These are phyloP conservation scores for Chiua sp. DNA, from an alignment of 1,284 basidiomycete species.

Conservation along the genomic window DNA sequence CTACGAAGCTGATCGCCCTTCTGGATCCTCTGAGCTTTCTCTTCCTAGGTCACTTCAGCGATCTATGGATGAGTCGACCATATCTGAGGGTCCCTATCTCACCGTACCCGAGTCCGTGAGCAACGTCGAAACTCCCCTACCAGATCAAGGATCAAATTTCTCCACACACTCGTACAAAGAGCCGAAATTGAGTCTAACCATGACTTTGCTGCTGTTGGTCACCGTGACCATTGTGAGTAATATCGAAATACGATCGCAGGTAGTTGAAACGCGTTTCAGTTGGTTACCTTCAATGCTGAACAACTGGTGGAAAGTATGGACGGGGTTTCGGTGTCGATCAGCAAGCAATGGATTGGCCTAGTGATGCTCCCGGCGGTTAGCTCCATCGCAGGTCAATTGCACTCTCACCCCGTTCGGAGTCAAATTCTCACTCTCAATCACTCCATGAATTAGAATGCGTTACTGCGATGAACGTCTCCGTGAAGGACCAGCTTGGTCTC, in stretches of 20 bases:
- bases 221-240: slow-evolving; percentile 67
- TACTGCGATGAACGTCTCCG: slow-evolving; percentile 87
- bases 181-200: slow-evolving; percentile 64
- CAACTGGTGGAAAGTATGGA: slow-evolving; percentile 84
- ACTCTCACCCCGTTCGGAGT: neutral
- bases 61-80: slow-evolving; percentile 23
- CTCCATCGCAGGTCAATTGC: slow-evolving; percentile 71
- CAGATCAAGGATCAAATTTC: slow-evolving; percentile 22
- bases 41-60: slow-evolving; percentile 13
- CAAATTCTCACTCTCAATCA: neutral
- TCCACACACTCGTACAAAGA: slow-evolving; percentile 37
- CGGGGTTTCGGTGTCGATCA: slow-evolving; percentile 59
- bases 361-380: slow-evolving; percentile 90
- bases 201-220: slow-evolving; percentile 62
- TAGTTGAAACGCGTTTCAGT: slow-evolving; percentile 41
- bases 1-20: neutral
- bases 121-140: slow-evolving; percentile 29
- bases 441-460: slow-evolving; percentile 66
- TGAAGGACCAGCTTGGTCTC: slow-evolving; percentile 80
- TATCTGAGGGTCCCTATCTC: slow-evolving; percentile 5
- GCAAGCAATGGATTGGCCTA: slow-evolving; percentile 82
- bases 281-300: slow-evolving; percentile 86
- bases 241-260: neutral
- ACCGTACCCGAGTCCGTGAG: slow-evolving; percentile 17
- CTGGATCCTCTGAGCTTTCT: slow-evolving; percentile 5